phyloP scores from a whole-genome alignment of 31 red algal genomes.

The Porphyra umbilicalis region DNA sequence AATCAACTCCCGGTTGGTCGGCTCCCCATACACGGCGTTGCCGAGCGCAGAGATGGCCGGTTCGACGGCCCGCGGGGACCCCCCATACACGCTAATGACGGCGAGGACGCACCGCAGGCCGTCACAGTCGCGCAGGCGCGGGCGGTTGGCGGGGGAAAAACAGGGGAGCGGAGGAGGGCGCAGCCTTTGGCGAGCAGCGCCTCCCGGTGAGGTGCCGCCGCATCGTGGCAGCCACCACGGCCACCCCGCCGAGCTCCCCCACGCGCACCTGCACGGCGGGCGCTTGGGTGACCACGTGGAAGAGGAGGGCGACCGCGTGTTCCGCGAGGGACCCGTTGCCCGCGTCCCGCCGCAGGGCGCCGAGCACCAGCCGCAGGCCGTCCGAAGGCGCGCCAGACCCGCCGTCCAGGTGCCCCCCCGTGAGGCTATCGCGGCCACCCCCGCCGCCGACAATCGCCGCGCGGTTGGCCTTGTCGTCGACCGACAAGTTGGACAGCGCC shows the following conservation, averaged over 20 bases:
- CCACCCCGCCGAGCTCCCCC: slow-evolving; percentile 8
- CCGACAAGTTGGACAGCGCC: slow-evolving; percentile 35
- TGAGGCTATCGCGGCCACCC: background rate
- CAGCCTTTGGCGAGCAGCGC: slow-evolving; percentile 8
- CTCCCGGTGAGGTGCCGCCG: slow-evolving; percentile 11
- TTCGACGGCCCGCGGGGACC: slow-evolving; percentile 8
- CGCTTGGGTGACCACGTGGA: slow-evolving; percentile 13
- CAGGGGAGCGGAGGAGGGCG: slow-evolving; percentile 30
- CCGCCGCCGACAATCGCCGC: slow-evolving; percentile 7
- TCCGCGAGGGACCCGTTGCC: slow-evolving; percentile 12
- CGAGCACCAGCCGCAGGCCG: slow-evolving; percentile 7
- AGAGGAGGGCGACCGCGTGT: slow-evolving; percentile 16
- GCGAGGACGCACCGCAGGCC: slow-evolving; percentile 33
- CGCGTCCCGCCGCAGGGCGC: slow-evolving; percentile 25
- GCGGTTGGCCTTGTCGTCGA: slow-evolving; percentile 21
- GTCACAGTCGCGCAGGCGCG: slow-evolving; percentile 1
- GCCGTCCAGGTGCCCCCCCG: background rate
- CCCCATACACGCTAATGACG: slow-evolving; percentile 8
- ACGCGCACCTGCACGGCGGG: slow-evolving; percentile 11
- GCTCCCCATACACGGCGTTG: slow-evolving; percentile 45
- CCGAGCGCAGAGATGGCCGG: slow-evolving; percentile 26
- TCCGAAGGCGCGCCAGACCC: too few species aligned
- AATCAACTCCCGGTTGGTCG: slow-evolving; percentile 31
- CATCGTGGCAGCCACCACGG: slow-evolving; percentile 22
- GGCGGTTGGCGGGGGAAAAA: slow-evolving; percentile 24